Evolutionary conservation across 2,329 filamentous ascomycete genomes (phyloP).

Genomic region (Graphilbum fragrans): DNA sequence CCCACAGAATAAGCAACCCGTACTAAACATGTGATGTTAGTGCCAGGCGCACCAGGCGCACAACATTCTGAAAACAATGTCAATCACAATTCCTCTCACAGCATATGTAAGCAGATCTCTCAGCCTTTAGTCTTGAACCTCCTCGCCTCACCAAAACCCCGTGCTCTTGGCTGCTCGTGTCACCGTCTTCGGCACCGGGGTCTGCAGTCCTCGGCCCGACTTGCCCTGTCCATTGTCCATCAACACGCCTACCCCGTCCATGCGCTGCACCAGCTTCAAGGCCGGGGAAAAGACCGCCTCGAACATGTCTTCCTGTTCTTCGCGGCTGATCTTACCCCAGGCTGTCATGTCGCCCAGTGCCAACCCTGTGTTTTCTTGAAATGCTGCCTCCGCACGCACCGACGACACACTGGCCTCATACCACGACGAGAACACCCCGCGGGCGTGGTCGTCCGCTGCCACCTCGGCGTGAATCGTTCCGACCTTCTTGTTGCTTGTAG

Average conservation of each 20-base stretch:
- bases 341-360: conserved; percentile 12
- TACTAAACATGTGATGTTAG: no score
- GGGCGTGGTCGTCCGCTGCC: conserved; percentile 5
- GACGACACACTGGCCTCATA: conserved; percentile 19
- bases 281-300: conserved; percentile 14
- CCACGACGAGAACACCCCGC: conserved; percentile 15
- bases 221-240: conserved; percentile 11
- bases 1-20: no score
- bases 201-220: conserved; percentile 3
- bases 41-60: no score
- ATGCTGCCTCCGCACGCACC: conserved; percentile 11
- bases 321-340: conserved; percentile 12
- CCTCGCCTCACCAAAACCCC: conserved; percentile 9
- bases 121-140: neutral
- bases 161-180: neutral
- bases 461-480: conserved; percentile 3
- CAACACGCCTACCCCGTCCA: conserved; percentile 18
- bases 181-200: neutral
- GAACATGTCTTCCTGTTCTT: conserved; percentile 10
- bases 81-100: no score
- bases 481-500: neutral
- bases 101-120: no score
- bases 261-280: conserved; percentile 15
- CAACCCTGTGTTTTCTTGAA: conserved; percentile 14
- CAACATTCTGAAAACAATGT: no score